Evolutionary conservation across 352 stramenopile genomes (phyloP).

Genomic region (Pythium chondricola): DNA sequence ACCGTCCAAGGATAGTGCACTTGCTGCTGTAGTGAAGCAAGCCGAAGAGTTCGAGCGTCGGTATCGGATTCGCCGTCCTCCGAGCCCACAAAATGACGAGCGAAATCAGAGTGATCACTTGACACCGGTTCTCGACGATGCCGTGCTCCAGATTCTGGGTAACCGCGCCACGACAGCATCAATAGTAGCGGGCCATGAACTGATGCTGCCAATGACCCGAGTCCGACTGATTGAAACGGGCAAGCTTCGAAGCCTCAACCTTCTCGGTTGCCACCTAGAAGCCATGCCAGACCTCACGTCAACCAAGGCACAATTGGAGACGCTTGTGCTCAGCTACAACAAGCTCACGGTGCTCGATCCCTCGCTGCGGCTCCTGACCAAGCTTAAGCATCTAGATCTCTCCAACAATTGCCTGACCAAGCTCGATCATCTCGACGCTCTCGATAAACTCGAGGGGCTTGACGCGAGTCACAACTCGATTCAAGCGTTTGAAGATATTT

Average conservation of each 20-base stretch:
- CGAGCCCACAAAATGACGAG: conserved; percentile 21
- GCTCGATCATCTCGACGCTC: conserved; percentile 36
- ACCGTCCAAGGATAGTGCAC: conserved; percentile 16
- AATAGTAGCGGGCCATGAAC: conserved; percentile 15
- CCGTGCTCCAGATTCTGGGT: conserved; percentile 5
- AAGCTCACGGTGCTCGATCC: conserved; percentile 35
- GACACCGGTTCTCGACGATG: conserved; percentile 2
- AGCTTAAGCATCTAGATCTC: conserved; percentile 49
- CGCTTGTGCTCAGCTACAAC: conserved; percentile 71
- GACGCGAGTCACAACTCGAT: conserved; percentile 70
- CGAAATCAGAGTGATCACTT: background rate
- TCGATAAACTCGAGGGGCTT: conserved; percentile 31
- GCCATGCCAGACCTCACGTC: conserved; percentile 34
- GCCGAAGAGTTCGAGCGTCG: conserved; percentile 54
- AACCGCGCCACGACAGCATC: background rate
- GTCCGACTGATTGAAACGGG: conserved; percentile 10
- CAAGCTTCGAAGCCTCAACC: conserved; percentile 36
- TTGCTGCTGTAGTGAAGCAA: conserved; percentile 25
- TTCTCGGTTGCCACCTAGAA: conserved; percentile 50
- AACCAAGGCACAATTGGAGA: conserved; percentile 39
- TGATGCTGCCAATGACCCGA: conserved; percentile 20
- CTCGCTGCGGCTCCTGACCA: conserved; percentile 26
- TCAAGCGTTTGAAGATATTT: conserved; percentile 43
- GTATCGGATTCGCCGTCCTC: conserved; percentile 40
- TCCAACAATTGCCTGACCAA: conserved; percentile 54